These are phyloP conservation scores for Apiospora malaysiana DNA, from an alignment of 2,329 filamentous ascomycete genomes.

Conservation along the genomic window DNA sequence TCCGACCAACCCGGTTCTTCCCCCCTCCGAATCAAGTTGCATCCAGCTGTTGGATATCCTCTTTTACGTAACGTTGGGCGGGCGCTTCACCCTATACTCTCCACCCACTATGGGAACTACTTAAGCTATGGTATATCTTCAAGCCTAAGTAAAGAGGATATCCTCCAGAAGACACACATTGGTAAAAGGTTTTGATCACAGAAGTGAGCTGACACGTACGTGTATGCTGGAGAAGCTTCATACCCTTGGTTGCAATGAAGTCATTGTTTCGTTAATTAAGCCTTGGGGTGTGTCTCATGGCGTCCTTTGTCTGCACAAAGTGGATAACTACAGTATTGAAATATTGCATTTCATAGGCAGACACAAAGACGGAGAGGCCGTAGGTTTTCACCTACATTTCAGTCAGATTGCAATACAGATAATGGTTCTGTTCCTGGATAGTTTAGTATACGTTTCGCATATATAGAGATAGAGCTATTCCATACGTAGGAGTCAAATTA, in stretches of 20 bases:
- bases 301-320: neutral
- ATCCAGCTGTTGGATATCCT: neutral
- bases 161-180: neutral
- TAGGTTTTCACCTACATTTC: neutral
- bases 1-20: neutral
- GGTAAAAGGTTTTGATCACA: neutral
- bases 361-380: too few relatives aligned
- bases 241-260: neutral
- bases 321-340: neutral
- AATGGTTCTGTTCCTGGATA: neutral
- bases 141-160: neutral
- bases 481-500: too few relatives aligned
- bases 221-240: neutral
- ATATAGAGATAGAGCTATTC: neutral
- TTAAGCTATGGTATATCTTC: neutral
- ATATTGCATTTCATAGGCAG: too few relatives aligned
- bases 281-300: neutral
- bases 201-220: neutral
- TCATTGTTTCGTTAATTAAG: neutral
- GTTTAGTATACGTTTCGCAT: neutral
- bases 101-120: neutral
- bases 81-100: neutral
- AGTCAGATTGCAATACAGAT: neutral
- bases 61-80: neutral
- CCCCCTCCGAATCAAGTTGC: neutral